Evolutionary conservation across 1,139 yeast genomes (phyloP), one percentile per base, ranked within the genome.

Genomic region (Pichia sp.): DNA sequence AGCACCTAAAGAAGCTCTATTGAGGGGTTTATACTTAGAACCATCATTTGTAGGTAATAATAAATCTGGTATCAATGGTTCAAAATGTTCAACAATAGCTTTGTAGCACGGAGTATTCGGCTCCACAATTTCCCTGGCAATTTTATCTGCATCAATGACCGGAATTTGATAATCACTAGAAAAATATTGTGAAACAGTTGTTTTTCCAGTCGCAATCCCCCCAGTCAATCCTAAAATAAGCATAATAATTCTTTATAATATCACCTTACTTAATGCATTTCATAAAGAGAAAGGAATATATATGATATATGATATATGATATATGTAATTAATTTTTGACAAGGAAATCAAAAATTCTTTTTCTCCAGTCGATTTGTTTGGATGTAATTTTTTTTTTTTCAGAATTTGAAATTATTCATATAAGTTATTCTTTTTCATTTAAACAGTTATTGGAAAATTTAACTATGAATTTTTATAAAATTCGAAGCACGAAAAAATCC

Each of bases 131-230:
- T 87, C 79, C 50, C 83, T 74, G 0, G 98, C 97, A 40, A 94
- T 82, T 42, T 76, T 61, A 61, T 94, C 99, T 2, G 98, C 97
- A 66, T 94, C 98, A 2, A 94, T 71, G 2, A 94, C 65, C 0
- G 83, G 73, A 22, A 86, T 51, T 3, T 68, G 58, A 54, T 82
- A 73, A 25, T 76, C 67, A 12, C 77, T 74, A 7, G 63, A 52
- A 10, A 92, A 66, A 28, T 74, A 64, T 20, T 67, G 62, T 0
- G 97, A 87, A 0, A 87, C 97, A 0, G 97, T 90, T 12, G 96
- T 84, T 61, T 94, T 94, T 1, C 99, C 99, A 5, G 94, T 76
- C 9, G 97, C 96, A 43, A 92, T 92, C 1, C 97, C 97, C 1
- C 99, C 99, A 0, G 98, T 92, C 26, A 92, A 73, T 1, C 99